Base-by-base conservation (phyloP, 139 green algal genomes). In the Raphidocelis subcapitata region DNA sequence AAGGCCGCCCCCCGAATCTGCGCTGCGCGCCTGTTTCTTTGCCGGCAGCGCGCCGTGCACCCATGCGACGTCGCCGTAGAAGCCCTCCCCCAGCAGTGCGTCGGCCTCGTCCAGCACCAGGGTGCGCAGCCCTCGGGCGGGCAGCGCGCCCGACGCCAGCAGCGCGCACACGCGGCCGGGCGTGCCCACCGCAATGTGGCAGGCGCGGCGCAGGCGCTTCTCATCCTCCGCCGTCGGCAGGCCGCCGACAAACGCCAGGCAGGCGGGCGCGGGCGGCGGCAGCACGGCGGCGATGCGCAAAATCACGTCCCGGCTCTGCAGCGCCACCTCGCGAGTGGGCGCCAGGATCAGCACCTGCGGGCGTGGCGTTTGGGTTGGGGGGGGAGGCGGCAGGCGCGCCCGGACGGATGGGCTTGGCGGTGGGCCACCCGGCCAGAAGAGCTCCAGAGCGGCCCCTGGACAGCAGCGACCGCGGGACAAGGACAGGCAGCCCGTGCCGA, bases 61-160 rank as follows among this genome's bases (percentile, higher is more conserved):
- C 74, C 69, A 84, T 2, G 68, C 79, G 3, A 90, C 65, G 54
- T 85, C 76, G 21, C 59, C 49, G 35, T 82, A 79, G 56, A 93
- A 88, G 54, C 35, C 69, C 3, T 89, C 76, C 1, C 52, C 61
- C 68, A 96, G 77, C 66, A 97, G 81, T 26, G 77, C 77, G 75
- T 97, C 92, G 0, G 87, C 92, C 72, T 97, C 92, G 46, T 97
- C 91, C 64, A 96, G 76, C 63, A 96, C 90, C 52, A 94, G 75
- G 67, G 84, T 54, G 2, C 23, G 20, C 18, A 82, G 31, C 60
- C 31, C 41, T 37, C 23, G 33, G 1, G 37, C 24, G 1, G 36
- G 51, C 65, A 80, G 33, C 2, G 73, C 73, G 14, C 73, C 73
- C 3, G 65, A 74, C 3, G 49, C 57, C 16, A 94, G 37, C 31